Evolutionary conservation across 805 yeast genomes (phyloP), one percentile per base, ranked within the genome.

Genomic region (Lachancea waltii): DNA sequence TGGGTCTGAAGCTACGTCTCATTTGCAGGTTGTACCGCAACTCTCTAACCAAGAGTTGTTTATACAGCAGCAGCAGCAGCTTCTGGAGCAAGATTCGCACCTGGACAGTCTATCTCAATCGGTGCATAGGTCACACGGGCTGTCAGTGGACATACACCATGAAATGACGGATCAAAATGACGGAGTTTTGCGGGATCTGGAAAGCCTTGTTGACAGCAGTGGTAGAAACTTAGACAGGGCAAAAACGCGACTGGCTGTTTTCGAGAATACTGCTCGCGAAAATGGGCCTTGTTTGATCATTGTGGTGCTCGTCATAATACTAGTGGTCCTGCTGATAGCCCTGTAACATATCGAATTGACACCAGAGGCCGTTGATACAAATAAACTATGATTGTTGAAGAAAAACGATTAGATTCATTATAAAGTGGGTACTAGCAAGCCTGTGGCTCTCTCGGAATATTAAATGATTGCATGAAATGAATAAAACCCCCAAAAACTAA

Each of bases 211-310:
- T 14, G 70, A 67, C 33, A 47, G 56, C 22, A 62, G 70, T n/a
- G 69, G 67, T 18, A 49, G 62, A 24, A 62, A 66, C 25, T 49
- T 75, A 10, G 47, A 51, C 3, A 53, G 67, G 22, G 78, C 79
- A 0, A 59, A 60, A 28, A 53, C 53, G 24, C 60, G 68, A 40
- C 47, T 75, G 33, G 56, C 51, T 5, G 54, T 53, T 20, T 71
- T 72, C 36, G 63, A 63, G 24, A 56, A 56, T 13, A 64, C 62
- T 20, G 61, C 74, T 11, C 64, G 62, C 32, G 72, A 70, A 40
- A 70, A 71, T 45, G 73, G 73, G 0, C 72, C 70, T 23, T 73
- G 79, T 67, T 47, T 65, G 22, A 64, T 70, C 0, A 75, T 75
- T 7, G 45, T 70, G 1, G 57, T 66, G 3, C 51, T 75, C 38